Evolutionary conservation across 2,329 filamentous ascomycete species (phyloP), one percentile per base, ranked within the genome.

Genomic region (Hortaea sp.): DNA sequence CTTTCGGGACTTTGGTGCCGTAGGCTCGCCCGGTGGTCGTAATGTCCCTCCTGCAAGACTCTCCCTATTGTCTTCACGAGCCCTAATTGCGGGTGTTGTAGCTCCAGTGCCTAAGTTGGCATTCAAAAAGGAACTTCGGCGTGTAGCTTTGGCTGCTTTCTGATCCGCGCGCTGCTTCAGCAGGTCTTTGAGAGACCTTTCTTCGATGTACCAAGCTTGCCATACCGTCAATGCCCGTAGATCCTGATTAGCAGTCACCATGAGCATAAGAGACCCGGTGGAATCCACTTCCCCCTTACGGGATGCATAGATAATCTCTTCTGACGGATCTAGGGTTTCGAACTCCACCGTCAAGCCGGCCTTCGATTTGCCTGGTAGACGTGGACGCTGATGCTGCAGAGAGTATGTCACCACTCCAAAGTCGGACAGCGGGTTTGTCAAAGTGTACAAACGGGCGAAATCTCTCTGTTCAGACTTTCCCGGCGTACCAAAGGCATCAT

Each of bases 221-320:
- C 90, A 97, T 40, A 97, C 73, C 2, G 82, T 92, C 61, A 94
- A 88, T 57, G 81, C 76, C 55, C 80, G 84, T 3, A 79, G 79
- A 53, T 87, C 82, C 45, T 80, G 71, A 60, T 95, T 95, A 51
- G 84, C 73, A 0, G 90, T 95, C 43, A 95, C 77, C 7, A 87
- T 82, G 46, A 97, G 69, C 7, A 85, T 76, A 28, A 95, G 68
- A 29, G 68, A 62, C 39, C 64, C 63, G 6, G n/a, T 20, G 7
- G 10, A 9, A 9, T 28, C 20, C 28, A 79, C 69, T 42, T 84
- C 77, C 45, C 76, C 74, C 30, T 78, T 69, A 12, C 81, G 69
- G 54, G 90, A 88, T 7, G 95, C 76, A 60, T 94, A 90, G 1
- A 95, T 66, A 43, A 95, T 81, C 60, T 92, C 85, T 60, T 95